These are phyloP conservation scores for Lomentospora prolificans DNA, from an alignment of 2,329 filamentous ascomycete species.

Conservation along the genomic window DNA sequence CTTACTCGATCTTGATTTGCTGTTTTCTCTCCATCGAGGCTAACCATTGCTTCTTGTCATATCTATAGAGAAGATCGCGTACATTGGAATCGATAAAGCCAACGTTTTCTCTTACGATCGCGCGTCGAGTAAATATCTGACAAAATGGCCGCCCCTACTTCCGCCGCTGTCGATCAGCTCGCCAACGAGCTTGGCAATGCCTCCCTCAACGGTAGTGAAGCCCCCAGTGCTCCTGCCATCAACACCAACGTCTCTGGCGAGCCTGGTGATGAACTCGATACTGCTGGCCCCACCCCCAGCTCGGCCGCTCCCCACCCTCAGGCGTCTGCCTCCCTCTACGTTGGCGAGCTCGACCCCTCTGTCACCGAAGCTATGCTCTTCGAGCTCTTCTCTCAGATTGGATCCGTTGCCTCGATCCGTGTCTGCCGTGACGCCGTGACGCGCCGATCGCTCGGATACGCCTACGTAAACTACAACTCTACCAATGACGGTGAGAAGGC, in stretches of 20 bases:
- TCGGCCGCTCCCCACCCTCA: constrained; percentile 70
- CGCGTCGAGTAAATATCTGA: background rate
- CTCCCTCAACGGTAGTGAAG: constrained; percentile 58
- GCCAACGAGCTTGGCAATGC: constrained; percentile 66
- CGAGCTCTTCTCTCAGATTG: constrained; percentile 99
- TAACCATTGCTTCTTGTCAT: constrained; percentile 12
- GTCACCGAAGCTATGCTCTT: constrained; percentile 99
- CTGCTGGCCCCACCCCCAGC: constrained; percentile 59
- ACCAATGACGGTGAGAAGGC: constrained; percentile 94
- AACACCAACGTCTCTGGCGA: constrained; percentile 58
- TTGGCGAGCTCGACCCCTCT: constrained; percentile 93
- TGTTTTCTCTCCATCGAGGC: constrained; percentile 2
- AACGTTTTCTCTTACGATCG: constrained; percentile 11
- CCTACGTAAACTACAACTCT: constrained; percentile 99
- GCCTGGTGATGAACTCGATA: constrained; percentile 48
- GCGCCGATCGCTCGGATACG: constrained; percentile 95
- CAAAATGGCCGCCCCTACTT: constrained; percentile 7
- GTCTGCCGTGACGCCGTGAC: constrained; percentile 99
- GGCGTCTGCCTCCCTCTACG: constrained; percentile 96
- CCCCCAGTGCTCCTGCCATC: constrained; percentile 56
- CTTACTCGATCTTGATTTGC: background rate
- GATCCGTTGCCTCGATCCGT: constrained; percentile 96
- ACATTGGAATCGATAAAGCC: constrained; percentile 12
- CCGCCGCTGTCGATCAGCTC: constrained; percentile 69
- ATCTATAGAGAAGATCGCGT: constrained; percentile 13